These are phyloP conservation scores for Colletotrichum sp. DNA, from an alignment of 2,329 filamentous ascomycete species.

Conservation along the genomic window DNA sequence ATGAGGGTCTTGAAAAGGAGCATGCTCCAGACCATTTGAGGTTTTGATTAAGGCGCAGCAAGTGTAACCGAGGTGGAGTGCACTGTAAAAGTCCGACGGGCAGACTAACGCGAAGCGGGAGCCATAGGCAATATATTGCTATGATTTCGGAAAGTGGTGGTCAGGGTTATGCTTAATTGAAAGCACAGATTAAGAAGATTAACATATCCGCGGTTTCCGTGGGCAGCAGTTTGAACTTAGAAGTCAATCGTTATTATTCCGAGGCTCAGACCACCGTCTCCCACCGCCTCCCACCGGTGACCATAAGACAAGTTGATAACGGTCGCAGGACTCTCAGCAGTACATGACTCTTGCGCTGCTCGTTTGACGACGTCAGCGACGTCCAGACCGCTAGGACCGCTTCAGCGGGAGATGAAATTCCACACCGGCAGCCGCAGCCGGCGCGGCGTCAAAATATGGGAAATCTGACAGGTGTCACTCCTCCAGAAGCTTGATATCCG, in stretches of 20 bases:
- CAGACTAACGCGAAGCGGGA: background rate
- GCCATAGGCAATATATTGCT: background rate
- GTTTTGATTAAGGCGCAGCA: background rate
- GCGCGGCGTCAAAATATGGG: background rate
- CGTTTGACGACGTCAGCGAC: background rate
- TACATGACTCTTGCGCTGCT: background rate
- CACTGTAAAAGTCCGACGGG: background rate
- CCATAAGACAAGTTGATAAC: background rate
- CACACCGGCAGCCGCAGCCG: background rate
- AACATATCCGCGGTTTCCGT: background rate
- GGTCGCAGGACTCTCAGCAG: background rate
- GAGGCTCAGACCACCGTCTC: background rate
- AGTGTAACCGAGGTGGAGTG: background rate
- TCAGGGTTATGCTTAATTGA: slow-evolving; percentile 4
- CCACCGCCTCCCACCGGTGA: background rate
- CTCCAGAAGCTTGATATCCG: background rate
- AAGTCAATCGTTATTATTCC: background rate
- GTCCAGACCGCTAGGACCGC: background rate
- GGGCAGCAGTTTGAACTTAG: background rate
- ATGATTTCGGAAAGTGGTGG: background rate
- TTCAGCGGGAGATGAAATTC: background rate
- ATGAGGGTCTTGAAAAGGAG: background rate
- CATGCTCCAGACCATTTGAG: background rate
- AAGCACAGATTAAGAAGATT: background rate
- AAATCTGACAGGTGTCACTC: background rate